These are phyloP conservation scores for Erythrophleum ivorense DNA, from an alignment of 331 rosid genomes.

Conservation along the genomic window DNA sequence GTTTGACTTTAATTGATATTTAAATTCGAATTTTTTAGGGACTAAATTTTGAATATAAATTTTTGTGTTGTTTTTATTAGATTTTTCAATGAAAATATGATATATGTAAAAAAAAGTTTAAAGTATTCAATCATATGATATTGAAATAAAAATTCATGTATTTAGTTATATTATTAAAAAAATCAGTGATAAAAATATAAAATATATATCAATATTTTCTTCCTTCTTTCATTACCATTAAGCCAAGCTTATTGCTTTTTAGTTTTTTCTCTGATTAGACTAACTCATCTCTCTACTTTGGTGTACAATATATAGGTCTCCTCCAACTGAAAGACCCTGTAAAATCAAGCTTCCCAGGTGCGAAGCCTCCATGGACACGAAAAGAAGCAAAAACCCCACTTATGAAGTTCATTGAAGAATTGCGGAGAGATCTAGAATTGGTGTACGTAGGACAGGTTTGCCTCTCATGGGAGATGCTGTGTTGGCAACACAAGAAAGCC, in stretches of 20 bases:
- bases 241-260: not conserved
- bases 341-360: slow-evolving; percentile 45
- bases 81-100: no score
- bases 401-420: slow-evolving; percentile 50
- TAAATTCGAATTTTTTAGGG: not conserved
- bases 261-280: slow-evolving; percentile 15
- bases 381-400: slow-evolving; percentile 48
- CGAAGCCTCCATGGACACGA: slow-evolving; percentile 61
- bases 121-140: no score
- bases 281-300: not conserved
- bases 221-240: not conserved
- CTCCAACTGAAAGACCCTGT: slow-evolving; percentile 68
- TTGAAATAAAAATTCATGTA: not conserved
- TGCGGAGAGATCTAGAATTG: slow-evolving; percentile 71
- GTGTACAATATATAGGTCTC: slow-evolving; percentile 57
- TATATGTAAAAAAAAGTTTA: no score
- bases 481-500: slow-evolving; percentile 76
- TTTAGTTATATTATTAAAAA: not conserved
- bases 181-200: not conserved
- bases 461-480: slow-evolving; percentile 90
- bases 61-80: no score
- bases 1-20: not conserved
- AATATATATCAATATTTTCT: not conserved
- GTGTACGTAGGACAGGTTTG: slow-evolving; percentile 91
- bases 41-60: no score